Evolutionary conservation across 2,329 filamentous ascomycete species (phyloP), one percentile per base, ranked within the genome.

Genomic region (Raffaelea arxii): DNA sequence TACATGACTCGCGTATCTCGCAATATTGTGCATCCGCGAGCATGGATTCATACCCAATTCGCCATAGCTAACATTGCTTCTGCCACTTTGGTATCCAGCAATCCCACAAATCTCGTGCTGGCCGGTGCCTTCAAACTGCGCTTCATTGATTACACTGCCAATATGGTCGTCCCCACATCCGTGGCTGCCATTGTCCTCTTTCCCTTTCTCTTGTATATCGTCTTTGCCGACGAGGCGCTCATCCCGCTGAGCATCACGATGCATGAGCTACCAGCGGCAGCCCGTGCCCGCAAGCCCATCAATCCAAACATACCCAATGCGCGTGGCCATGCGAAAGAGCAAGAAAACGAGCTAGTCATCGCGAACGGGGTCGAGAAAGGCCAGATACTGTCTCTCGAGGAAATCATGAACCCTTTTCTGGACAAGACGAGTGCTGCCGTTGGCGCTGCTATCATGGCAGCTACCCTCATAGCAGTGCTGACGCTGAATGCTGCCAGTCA

Each of bases 1-100:
- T 88, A 88, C 61, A 85, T 88, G 81, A 87, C 82, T 1, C 70
- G 82, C 6, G 82, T 86, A 0, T 86, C 82, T 0, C 80, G 75
- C 61, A 87, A 87, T 53, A 87, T 88, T 48, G 64, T 73, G 11
- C 77, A 84, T 47, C 82, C 84, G 1, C 68, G 78, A 55, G 84
- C 84, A 0, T 87, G 84, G 83, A 86, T 87, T 21, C 74, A 79
- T 54, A 77, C 75, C 2, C 84, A 88, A 49, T 87, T 87, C 48
- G 75, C 83, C 16, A 62, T 86, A 2, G 82, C 82, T 44, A 87
- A 87, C 51, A 83, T 87, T 41, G 79, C 78, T 2, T 87, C 84
- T 0, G 82, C 84, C 0, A 84, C 87, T 22, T 67, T 89, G 12
- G 84, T 89, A 10, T 87, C 84, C 0, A 87, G 83, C 0, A 88